A percentile compares a stretch with the other conserved stretches of the same genome.
phyloP scores from a whole-genome alignment of 768 basidiomycete genomes.

The Kondoa subrosea region DNA sequence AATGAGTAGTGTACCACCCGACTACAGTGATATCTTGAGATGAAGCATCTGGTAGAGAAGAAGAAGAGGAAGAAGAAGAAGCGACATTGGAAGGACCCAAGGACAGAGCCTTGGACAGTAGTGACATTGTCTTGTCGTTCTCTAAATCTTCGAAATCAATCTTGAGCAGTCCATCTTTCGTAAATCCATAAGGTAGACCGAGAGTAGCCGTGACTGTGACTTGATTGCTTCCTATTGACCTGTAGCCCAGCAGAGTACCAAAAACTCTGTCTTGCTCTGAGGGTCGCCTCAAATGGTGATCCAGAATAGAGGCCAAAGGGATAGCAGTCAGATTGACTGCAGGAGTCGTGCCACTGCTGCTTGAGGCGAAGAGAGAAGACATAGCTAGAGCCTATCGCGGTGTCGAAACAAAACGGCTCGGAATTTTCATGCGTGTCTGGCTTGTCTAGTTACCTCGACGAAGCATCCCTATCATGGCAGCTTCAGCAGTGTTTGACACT shows the following conservation, averaged over 20 bases:
- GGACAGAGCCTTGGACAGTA: neutral
- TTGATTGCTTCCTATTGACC: neutral
- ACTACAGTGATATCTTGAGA: neutral
- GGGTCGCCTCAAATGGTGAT: slow-evolving; percentile 18
- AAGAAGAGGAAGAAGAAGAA: neutral
- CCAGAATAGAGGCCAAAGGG: neutral
- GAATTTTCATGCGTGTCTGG: neutral
- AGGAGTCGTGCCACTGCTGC: neutral
- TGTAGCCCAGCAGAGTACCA: slow-evolving; percentile 14
- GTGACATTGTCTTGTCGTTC: neutral
- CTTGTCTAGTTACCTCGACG: neutral
- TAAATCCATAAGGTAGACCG: slow-evolving; percentile 5
- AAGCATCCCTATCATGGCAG: neutral
- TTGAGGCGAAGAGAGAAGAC: neutral
- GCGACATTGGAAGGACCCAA: neutral
- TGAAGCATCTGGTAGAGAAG: neutral
- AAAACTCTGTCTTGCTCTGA: slow-evolving; percentile 18
- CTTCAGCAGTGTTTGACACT: neutral
- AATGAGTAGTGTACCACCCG: slow-evolving; percentile 16
- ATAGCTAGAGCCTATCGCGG: neutral
- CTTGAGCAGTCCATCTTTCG: neutral
- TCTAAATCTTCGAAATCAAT: slow-evolving; percentile 5
- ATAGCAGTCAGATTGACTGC: neutral
- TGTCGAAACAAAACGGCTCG: neutral
- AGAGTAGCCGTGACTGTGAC: neutral